These are phyloP conservation scores for Cyclotella choctawhatcheeana DNA, from an alignment of 108 stramenopile genomes.

Conservation along the genomic window DNA sequence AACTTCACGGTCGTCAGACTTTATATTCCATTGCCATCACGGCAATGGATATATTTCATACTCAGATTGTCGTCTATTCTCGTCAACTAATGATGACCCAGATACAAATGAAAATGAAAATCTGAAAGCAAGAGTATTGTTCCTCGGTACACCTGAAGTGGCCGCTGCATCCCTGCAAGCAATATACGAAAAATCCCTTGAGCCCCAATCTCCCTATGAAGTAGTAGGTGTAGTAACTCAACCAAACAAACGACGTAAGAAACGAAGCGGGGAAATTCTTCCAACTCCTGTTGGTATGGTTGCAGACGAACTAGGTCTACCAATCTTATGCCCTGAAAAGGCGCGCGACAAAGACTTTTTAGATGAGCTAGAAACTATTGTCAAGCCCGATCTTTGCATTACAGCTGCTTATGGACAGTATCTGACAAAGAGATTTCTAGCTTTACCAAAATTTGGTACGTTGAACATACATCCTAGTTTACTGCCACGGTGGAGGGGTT, in stretches of 20 bases:
- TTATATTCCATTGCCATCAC: background rate
- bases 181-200: slow-evolving; percentile 72
- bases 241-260: slow-evolving; percentile 87
- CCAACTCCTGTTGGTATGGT: slow-evolving; percentile 87
- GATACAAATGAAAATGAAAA: no score
- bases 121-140: slow-evolving; percentile 78
- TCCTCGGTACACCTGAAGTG: slow-evolving; percentile 96
- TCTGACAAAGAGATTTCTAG: slow-evolving; percentile 90
- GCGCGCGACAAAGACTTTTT: slow-evolving; percentile 90
- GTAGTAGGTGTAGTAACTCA: slow-evolving; percentile 94
- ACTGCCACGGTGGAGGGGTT: slow-evolving; percentile 94
- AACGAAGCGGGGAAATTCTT: slow-evolving; percentile 76
- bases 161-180: slow-evolving; percentile 88
- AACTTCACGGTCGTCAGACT: background rate
- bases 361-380: slow-evolving; percentile 56
- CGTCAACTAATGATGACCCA: background rate
- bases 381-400: slow-evolving; percentile 95
- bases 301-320: slow-evolving; percentile 81
- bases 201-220: slow-evolving; percentile 63
- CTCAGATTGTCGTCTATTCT: background rate
- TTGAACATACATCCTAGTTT: slow-evolving; percentile 97
- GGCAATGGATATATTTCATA: background rate
- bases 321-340: slow-evolving; percentile 87
- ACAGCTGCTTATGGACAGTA: slow-evolving; percentile 98
- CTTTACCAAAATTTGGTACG: slow-evolving; percentile 88